These are phyloP conservation scores for Suillus brevipes DNA, from an alignment of 768 basidiomycete species.

Conservation along the genomic window DNA sequence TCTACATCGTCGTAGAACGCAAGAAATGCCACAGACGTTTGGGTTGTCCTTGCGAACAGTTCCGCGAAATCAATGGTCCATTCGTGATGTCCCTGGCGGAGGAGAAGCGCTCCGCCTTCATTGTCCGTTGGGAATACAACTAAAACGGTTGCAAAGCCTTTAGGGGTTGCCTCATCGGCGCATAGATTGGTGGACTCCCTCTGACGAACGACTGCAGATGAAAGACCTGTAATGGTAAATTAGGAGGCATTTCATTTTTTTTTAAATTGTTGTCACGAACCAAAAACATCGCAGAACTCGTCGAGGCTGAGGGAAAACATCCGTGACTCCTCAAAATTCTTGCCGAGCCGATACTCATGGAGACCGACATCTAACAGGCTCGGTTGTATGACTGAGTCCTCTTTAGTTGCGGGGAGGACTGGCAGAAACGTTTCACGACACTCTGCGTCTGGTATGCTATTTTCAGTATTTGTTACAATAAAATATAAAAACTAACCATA, in stretches of 20 bases:
- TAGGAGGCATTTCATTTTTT: neutral
- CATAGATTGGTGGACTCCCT: neutral
- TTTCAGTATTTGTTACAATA: neutral
- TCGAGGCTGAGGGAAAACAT: neutral
- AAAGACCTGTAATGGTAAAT: neutral
- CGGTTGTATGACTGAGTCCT: neutral
- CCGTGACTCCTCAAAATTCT: neutral
- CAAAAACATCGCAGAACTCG: neutral
- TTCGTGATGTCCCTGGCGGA: slow-evolving; percentile 36
- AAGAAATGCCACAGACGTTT: slow-evolving; percentile 34
- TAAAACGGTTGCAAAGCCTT: slow-evolving; percentile 50
- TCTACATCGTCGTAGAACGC: slow-evolving; percentile 48
- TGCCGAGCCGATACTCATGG: neutral
- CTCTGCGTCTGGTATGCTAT: neutral
- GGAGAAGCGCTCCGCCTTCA: slow-evolving; percentile 44
- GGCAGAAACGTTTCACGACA: neutral
- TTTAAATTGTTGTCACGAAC: neutral
- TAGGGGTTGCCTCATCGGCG: slow-evolving; percentile 44
- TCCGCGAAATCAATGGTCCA: slow-evolving; percentile 40
- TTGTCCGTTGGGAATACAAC: slow-evolving; percentile 48
- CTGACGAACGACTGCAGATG: neutral
- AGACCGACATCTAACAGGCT: neutral
- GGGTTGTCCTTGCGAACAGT: slow-evolving; percentile 9
- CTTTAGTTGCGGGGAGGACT: neutral
- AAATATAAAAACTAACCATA: slow-evolving; percentile 35